Conservation (phyloP, 257 asterid species). For the Primulina eburnea region DNA sequence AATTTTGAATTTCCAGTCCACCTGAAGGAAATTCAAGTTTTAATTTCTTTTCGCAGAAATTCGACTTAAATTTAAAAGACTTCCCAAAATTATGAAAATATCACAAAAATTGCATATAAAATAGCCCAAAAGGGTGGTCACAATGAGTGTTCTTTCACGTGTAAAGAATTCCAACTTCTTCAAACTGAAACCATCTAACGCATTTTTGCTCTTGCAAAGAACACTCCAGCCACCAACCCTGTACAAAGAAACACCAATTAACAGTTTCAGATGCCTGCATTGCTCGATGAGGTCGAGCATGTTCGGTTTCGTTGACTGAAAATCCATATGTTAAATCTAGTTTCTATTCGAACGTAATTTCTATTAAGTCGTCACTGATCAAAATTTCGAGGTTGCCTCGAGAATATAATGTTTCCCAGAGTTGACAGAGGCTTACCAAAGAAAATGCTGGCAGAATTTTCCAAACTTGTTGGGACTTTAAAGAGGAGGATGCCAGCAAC, state of each 20-base stretch:
- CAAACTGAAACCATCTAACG: slow-evolving; percentile 39
- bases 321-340: no score
- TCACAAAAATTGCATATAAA: not conserved
- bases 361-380: no score
- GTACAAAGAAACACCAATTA: slow-evolving; percentile 20
- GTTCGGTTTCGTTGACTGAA: not conserved
- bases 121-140: slow-evolving; percentile 1
- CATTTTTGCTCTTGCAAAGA: slow-evolving; percentile 87
- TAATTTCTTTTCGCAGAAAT: no score
- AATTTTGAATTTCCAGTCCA: no score
- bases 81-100: no score
- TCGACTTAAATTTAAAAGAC: no score
- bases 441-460: slow-evolving; percentile 78
- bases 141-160: not conserved
- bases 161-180: slow-evolving; percentile 10
- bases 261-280: slow-evolving; percentile 5
- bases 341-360: no score
- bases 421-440: slow-evolving; percentile 49
- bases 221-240: slow-evolving; percentile 87
- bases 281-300: not conserved
- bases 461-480: slow-evolving; percentile 76
- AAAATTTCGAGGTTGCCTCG: not conserved
- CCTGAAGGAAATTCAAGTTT: no score
- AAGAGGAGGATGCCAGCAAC: slow-evolving; percentile 86
- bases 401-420: not conserved